These are phyloP conservation scores for Begonia loranthoides DNA, from an alignment of 306 rosid species.

Conservation along the genomic window DNA sequence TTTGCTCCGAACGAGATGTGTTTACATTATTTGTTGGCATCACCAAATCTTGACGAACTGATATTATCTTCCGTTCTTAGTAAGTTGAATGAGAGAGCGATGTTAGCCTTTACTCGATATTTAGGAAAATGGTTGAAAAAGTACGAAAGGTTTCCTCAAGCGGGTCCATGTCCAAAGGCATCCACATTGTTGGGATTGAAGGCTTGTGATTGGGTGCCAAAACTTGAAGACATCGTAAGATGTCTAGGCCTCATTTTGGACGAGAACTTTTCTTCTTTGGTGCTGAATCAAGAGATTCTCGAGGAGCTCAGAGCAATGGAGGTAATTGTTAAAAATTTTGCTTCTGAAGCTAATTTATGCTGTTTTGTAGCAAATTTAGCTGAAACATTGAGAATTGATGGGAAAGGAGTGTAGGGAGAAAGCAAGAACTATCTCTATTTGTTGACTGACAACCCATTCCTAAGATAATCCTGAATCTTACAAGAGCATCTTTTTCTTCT, in stretches of 20 bases:
- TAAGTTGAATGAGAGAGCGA: conserved; percentile 57
- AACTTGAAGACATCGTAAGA: conserved; percentile 51
- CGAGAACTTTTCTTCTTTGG: conserved; percentile 56
- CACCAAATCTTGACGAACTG: conserved; percentile 45
- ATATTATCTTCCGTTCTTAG: conserved; percentile 33
- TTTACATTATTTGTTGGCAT: conserved; percentile 62
- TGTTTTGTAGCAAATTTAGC: conserved; percentile 32
- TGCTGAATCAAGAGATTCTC: conserved; percentile 57
- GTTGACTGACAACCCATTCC: too few relatives aligned
- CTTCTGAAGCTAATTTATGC: conserved; percentile 47
- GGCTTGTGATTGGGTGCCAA: conserved; percentile 70
- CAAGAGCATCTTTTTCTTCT: too few relatives aligned
- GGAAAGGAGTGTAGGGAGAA: too few relatives aligned
- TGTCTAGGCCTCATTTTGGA: conserved; percentile 52
- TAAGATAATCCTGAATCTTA: too few relatives aligned
- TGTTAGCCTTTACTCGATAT: conserved; percentile 45
- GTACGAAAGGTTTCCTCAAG: conserved; percentile 75
- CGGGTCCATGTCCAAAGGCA: conserved; percentile 38
- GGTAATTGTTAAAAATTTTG: conserved; percentile 29
- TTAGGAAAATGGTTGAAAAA: conserved; percentile 81
- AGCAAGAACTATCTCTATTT: too few relatives aligned
- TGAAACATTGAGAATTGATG: conserved; percentile 21
- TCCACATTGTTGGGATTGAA: conserved; percentile 34
- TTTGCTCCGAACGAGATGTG: conserved; percentile 55
- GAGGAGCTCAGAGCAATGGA: conserved; percentile 50